A percentile compares a stretch with the other conserved stretches of the same genome.
Conservation (phyloP, 306 rosid species). For the Casuarina cunninghamiana region DNA sequence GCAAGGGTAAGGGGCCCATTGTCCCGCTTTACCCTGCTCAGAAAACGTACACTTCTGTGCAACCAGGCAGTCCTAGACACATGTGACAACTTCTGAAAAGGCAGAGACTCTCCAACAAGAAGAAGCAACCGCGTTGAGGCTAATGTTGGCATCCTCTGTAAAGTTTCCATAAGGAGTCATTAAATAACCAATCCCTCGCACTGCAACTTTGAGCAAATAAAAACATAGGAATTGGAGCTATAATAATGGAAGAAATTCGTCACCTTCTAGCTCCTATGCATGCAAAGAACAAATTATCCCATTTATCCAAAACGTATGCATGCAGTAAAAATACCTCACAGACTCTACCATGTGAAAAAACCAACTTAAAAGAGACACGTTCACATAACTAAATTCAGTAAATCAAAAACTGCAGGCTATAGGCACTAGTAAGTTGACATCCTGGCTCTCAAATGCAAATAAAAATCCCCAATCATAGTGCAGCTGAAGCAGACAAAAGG, state of each 20-base stretch:
- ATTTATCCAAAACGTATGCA: not conserved
- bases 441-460: not conserved
- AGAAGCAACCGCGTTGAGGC: slow-evolving; percentile 54
- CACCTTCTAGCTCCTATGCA: not conserved
- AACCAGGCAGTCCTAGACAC: slow-evolving; percentile 55
- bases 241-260: not conserved
- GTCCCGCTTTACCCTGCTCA: slow-evolving; percentile 35
- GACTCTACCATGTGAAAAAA: not conserved
- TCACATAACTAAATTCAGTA: not conserved
- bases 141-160: slow-evolving; percentile 60
- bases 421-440: not conserved
- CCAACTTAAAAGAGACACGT: not conserved
- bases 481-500: not conserved
- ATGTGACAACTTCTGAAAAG: slow-evolving; percentile 49
- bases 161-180: slow-evolving; percentile 8
- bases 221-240: not conserved
- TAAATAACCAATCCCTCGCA: slow-evolving; percentile 1
- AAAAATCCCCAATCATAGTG: not conserved
- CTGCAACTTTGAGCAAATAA: slow-evolving; percentile 15
- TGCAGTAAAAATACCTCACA: not conserved
- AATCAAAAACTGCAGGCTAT: not conserved
- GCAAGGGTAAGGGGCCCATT: slow-evolving; percentile 56
- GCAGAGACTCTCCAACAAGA: slow-evolving; percentile 62
- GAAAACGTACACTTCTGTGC: slow-evolving; percentile 39
- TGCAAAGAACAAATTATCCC: not conserved